Evolutionary conservation across 2,329 filamentous ascomycete species (phyloP), one percentile per base, ranked within the genome.

Genomic region (Pezicula neosporulosa): DNA sequence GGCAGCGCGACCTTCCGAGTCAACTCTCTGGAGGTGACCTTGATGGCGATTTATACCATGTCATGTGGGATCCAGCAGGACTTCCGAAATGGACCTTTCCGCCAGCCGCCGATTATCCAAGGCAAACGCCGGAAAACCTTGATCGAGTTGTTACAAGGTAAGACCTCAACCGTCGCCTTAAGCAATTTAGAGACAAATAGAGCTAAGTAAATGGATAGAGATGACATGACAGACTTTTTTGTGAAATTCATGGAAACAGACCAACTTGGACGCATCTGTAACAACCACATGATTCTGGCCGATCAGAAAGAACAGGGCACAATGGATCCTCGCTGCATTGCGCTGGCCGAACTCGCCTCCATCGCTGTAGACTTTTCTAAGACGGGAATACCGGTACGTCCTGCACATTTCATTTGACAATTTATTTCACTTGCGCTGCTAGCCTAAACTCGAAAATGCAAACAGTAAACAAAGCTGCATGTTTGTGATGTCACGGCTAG

Each of bases 161-260:
- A 33, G 30, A 10, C 12, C 12, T 33, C 30, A 3, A 13, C 27
- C 5, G 6, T 28, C 27, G 27, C 6, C 6, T 28, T 28, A 9
- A 28, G 27, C 27, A 28, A 28, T 9, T 28, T 9, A 28, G 9
- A 28, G 9, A 6, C 27, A 5, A 9, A 28, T 28, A 28, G 5
- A 5, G 27, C 27, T 28, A 27, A 24, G 16, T 19, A 10, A 6
- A 30, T 95, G 0, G 68, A 67, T 1, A 67, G 68, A 2, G 66
- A 78, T 1, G 89, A 95, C 58, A 94, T 96, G 71, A 83, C 83
- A 0, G 74, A 87, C 10, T 94, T 93, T 68, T 94, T 96, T 56
- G 76, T 95, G n/a, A 74, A 83, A 15, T 90, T 90, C 54, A 89
- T 90, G 83, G 75, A 78, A 54, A 81, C 78, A 1, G 84, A 89